Evolutionary conservation across 2,329 filamentous ascomycete species (phyloP).

Genomic region (Plectosphaerella plurivora): DNA sequence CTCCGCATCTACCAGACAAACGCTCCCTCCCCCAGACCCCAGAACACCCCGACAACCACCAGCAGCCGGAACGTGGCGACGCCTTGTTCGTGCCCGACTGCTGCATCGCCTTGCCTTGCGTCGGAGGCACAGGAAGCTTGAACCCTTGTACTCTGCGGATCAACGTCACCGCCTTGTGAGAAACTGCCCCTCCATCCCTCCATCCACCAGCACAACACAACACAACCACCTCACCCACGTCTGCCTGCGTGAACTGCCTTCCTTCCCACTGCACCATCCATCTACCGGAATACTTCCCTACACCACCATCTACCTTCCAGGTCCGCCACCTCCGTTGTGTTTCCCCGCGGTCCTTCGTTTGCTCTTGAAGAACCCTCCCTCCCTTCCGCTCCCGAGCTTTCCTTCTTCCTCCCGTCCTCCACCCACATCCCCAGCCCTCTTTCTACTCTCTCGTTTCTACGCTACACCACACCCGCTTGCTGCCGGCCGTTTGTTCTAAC

Average conservation of each 20-base stretch:
- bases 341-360: neutral
- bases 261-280: neutral
- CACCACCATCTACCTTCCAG: neutral
- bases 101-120: slow-evolving; percentile 15
- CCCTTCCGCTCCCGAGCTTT: neutral
- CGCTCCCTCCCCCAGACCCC: neutral
- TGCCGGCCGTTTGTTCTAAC: too few relatives aligned
- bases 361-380: neutral
- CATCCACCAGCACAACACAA: neutral
- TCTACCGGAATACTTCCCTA: neutral
- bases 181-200: slow-evolving; percentile 16
- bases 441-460: too few relatives aligned
- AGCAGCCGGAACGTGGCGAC: neutral
- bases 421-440: too few relatives aligned
- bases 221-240: neutral
- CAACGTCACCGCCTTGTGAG: slow-evolving; percentile 16
- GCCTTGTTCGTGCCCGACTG: neutral
- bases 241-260: neutral
- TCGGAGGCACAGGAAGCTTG: neutral
- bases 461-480: too few relatives aligned
- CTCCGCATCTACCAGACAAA: neutral
- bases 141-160: neutral
- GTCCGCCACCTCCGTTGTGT: neutral
- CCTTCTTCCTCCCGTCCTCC: too few relatives aligned
- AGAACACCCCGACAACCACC: neutral